These are phyloP conservation scores for Phycomyces nitens DNA, from an alignment of 192 early-diverging fungal genomes.

Conservation along the genomic window DNA sequence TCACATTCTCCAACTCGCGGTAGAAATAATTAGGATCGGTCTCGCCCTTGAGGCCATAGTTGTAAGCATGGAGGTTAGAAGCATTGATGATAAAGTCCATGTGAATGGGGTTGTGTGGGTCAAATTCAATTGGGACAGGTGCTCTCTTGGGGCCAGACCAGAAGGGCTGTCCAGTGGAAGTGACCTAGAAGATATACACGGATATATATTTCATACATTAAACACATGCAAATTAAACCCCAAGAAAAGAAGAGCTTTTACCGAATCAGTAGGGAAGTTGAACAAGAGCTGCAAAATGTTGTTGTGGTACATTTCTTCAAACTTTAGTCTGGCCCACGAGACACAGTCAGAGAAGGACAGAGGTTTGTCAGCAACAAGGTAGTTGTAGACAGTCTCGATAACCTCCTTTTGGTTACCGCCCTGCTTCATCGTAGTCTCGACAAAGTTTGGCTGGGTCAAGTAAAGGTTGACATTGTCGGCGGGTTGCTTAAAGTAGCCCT, in stretches of 20 bases:
- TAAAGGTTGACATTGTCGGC: conserved; percentile 95
- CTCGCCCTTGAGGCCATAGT: conserved; percentile 89
- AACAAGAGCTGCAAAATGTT: conserved; percentile 90
- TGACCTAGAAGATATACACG: conserved; percentile 43
- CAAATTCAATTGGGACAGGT: conserved; percentile 79
- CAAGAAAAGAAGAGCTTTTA: conserved; percentile 11
- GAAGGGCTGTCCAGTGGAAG: conserved; percentile 86
- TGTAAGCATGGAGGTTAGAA: conserved; percentile 93
- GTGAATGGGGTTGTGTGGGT: conserved; percentile 68
- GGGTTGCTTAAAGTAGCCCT: conserved; percentile 87
- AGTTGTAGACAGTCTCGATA: conserved; percentile 71
- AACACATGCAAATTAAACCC: no score
- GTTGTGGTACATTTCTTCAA: conserved; percentile 93
- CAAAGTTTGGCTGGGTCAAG: conserved; percentile 79
- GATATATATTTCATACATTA: no score
- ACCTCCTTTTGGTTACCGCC: conserved; percentile 75
- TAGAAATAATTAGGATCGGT: conserved; percentile 71
- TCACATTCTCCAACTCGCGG: conserved; percentile 50
- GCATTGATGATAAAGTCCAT: conserved; percentile 88
- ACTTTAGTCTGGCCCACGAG: conserved; percentile 85
- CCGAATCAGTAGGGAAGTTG: conserved; percentile 94
- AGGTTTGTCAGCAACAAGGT: conserved; percentile 76
- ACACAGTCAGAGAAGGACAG: conserved; percentile 89
- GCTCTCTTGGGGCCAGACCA: conserved; percentile 98
- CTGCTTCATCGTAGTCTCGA: conserved; percentile 75